phyloP scores from a whole-genome alignment of 2,329 filamentous ascomycete species.

The Aschersonia sp. region DNA sequence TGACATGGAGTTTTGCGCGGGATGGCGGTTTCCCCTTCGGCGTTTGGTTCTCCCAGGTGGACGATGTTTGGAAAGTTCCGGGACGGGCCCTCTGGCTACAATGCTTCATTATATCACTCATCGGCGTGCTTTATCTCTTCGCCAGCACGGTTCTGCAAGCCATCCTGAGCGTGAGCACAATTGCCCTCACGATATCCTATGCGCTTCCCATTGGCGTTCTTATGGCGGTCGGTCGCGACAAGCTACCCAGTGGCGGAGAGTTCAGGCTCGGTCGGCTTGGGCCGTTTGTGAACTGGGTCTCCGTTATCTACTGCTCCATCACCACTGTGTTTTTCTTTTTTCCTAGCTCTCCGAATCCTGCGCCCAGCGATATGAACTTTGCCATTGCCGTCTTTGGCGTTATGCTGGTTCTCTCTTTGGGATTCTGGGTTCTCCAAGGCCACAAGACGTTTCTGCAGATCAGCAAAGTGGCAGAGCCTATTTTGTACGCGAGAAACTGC shows the following conservation, averaged over 20 bases:
- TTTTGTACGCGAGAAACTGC: conserved; percentile 6
- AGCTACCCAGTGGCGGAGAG: conserved; percentile 26
- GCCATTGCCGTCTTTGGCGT: conserved; percentile 41
- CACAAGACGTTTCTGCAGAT: conserved; percentile 13
- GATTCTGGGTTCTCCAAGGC: conserved; percentile 35
- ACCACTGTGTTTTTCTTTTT: conserved; percentile 43
- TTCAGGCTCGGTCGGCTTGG: conserved; percentile 32
- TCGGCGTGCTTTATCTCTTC: conserved; percentile 42
- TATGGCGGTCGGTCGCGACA: conserved; percentile 34
- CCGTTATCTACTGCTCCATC: conserved; percentile 33
- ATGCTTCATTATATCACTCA: conserved; percentile 22
- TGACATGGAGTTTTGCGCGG: conserved; percentile 40
- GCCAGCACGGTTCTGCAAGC: conserved; percentile 36
- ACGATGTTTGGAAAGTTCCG: conserved; percentile 35
- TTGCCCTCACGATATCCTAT: conserved; percentile 36
- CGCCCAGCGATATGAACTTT: conserved; percentile 38
- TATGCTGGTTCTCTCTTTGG: conserved; percentile 33
- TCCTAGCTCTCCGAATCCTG: conserved; percentile 27
- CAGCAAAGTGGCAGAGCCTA: conserved; percentile 6
- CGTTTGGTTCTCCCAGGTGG: conserved; percentile 24
- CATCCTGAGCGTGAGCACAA: conserved; percentile 39
- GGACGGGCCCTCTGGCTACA: conserved; percentile 37
- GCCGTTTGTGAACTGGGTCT: conserved; percentile 28
- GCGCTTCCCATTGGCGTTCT: conserved; percentile 33
- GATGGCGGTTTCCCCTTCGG: conserved; percentile 34